Conservation (phyloP, 192 early-diverging fungal genomes). For the Podila epicladia region DNA sequence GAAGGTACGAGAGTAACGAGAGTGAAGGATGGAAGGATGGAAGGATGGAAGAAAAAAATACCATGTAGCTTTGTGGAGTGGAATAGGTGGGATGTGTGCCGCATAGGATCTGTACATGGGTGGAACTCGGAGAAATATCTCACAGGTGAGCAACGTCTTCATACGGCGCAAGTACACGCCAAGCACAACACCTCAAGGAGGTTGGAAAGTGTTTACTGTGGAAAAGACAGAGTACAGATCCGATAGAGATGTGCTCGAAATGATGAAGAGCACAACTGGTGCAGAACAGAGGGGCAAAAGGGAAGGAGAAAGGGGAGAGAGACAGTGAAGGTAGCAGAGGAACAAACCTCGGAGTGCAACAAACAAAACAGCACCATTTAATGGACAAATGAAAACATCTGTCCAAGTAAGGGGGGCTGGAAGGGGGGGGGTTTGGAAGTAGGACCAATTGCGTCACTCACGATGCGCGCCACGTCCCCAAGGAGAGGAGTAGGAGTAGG, state of each 20-base stretch:
- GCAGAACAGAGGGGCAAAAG: neutral
- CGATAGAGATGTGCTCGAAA: neutral
- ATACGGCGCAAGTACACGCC: no score
- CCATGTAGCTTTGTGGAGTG: neutral
- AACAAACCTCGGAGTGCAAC: conserved; percentile 3
- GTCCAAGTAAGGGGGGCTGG: neutral
- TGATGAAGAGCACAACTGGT: neutral
- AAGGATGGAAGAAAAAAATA: neutral
- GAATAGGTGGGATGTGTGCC: neutral
- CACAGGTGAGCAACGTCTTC: no score
- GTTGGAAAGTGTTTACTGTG: no score
- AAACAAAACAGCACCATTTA: neutral
- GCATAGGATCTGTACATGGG: neutral
- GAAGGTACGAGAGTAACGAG: neutral
- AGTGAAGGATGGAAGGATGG: neutral
- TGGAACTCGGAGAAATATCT: no score
- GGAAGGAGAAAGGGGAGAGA: neutral
- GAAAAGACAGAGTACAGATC: no score
- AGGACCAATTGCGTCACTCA: no score
- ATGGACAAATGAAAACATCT: neutral
- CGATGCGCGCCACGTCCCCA: no score
- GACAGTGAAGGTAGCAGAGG: neutral
- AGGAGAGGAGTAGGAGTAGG: no score
- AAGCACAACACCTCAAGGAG: no score
- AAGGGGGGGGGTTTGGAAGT: neutral